Base-by-base conservation (phyloP, 306 rosid genomes). In the Vicia villosa region DNA sequence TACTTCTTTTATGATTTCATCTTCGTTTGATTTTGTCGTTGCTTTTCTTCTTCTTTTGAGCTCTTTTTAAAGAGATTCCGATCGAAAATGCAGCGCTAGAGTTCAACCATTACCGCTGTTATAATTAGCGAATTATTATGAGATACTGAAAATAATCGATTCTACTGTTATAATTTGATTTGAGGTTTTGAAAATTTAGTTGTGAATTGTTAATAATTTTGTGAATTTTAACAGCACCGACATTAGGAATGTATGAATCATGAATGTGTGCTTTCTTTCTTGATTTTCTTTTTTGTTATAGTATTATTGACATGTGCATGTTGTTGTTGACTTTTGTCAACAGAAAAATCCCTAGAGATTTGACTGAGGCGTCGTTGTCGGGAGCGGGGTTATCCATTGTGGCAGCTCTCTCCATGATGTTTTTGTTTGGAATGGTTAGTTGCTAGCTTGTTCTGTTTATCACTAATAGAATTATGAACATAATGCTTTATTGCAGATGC, bases 301-400 rank as follows among this genome's bases (percentile, higher is more conserved):
- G 54, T 19, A 61, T 62, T 19, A 61, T 62, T 68, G 73, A 22
- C n/a, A 10, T 37, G 34, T 63, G 14, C 2, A 47, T 57, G 38
- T 28, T 56, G 66, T 43, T 68, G 38, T 70, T 72, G 68, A 65
- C 67, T 76, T 78, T 34, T 28, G 6, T 73, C 46, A 68, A 70
- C 90, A 94, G 98, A 81, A 94, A 94, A 86, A 94, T 94, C 68
- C 98, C 98, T 2, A 87, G 98, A 80, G 98, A 94, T 84, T 87
- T 94, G 84, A 90, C 98, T 5, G 98, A 90, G 87, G 96, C 98
- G 1, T 86, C 98, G 17, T 45, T 94, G 69, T 88, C 98, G 10
- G 98, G 98, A 74, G 97, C 98, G 6, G 97, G 98, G 73, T 83
- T 94, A 81, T 94, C 97, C 69, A 84, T 90, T 22, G 10, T 87